These are phyloP conservation scores for Tetrastigma voinierianum DNA, from an alignment of 164 flowering plant genomes.

Conservation along the genomic window DNA sequence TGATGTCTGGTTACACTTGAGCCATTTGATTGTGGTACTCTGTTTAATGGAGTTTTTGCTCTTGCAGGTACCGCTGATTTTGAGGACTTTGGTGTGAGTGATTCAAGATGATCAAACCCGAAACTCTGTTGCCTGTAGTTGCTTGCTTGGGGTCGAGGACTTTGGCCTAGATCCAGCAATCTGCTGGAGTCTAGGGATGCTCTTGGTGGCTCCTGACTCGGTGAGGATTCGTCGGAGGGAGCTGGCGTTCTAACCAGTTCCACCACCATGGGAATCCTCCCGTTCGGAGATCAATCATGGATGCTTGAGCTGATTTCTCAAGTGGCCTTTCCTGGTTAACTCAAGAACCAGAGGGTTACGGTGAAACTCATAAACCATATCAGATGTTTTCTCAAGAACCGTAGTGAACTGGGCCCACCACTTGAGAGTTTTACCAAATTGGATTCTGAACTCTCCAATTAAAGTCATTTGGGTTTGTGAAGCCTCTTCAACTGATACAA, in stretches of 20 bases:
- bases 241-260: conserved; percentile 83
- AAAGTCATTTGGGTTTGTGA: background rate
- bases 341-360: no score
- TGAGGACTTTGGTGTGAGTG: conserved; percentile 65
- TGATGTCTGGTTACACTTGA: conserved; percentile 22
- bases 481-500: background rate
- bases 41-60: conserved; percentile 23
- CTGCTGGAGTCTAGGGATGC: no score
- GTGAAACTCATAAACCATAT: no score
- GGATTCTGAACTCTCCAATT: no score
- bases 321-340: no score
- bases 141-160: conserved; percentile 41
- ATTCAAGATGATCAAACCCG: conserved; percentile 36
- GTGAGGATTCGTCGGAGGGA: conserved; percentile 34
- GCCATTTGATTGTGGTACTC: conserved; percentile 18
- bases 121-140: conserved; percentile 30
- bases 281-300: conserved; percentile 41
- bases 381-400: background rate
- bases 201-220: conserved; percentile 38
- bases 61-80: conserved; percentile 40
- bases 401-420: background rate
- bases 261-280: conserved; percentile 90
- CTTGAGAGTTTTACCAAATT: background rate
- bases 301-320: conserved; percentile 43
- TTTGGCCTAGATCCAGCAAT: conserved; percentile 33